Evolutionary conservation across 1,284 basidiomycete species (phyloP), one percentile per base, ranked within the genome.

Genomic region (Sanguinoderma infundibulare): DNA sequence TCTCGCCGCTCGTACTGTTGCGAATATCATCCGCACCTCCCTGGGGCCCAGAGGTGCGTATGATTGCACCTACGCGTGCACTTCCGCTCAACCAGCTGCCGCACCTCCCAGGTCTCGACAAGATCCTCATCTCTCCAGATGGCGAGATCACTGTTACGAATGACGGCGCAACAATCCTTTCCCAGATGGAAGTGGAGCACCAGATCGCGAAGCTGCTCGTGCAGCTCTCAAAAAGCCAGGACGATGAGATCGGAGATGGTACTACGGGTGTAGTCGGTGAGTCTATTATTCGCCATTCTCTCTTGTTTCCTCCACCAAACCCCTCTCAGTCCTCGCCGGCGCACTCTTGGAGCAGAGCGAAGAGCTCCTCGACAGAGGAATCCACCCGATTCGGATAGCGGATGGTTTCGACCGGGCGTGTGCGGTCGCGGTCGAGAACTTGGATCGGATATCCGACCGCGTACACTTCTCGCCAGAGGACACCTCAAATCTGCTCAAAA

Each of bases 141-240:
- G 97, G 97, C 53, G 97, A 99, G 72, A 99, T 99, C 71, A 98
- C 96, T 52, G 97, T 99, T 49, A 98, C 97, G 22, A 99, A 99
- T 78, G 97, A 99, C 79, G 97, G 97, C 53, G 97, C 97, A 14
- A 98, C 96, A 22, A 98, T 98, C 67, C 82, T 98, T 53, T 86
- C 92, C 46, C 94, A 96, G 80, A 97, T 97, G 95, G 94, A 98
- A 79, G 95, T 99, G 53, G 97, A 99, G 73, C 96, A 98, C 75
- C 96, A 98, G 79, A 97, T 99, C 73, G 97, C 97, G 62, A 98
- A 98, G 79, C 86, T 99, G 47, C 86, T 99, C 42, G 97, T 99
- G 10, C 95, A 99, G 75, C 83, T 98, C 49, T 96, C 94, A 53
- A 96, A 96, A 81, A 96, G 93, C 73, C 97, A 99, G 81, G 97